These are phyloP conservation scores for Tillandsia fasciculata DNA, from an alignment of 176 grass and related monocot species.

Conservation along the genomic window DNA sequence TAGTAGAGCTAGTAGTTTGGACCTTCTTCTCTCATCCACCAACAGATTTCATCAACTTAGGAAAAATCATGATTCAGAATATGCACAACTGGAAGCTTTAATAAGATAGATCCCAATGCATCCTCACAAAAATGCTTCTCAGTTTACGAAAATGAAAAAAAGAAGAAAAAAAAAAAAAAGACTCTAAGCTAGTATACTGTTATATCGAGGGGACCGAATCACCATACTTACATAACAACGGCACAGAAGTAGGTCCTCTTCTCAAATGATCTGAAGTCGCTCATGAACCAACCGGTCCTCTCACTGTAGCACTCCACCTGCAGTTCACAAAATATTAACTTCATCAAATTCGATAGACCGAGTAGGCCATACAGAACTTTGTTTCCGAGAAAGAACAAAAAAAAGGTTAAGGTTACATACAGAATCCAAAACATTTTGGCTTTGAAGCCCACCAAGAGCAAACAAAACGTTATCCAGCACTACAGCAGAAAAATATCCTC, in stretches of 20 bases:
- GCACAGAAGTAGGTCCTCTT: constrained; percentile 54
- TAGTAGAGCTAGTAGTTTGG: no score
- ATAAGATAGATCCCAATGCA: no score
- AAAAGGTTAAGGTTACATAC: constrained; percentile 22
- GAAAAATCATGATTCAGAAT: no score
- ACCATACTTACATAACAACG: constrained; percentile 19
- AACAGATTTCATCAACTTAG: no score
- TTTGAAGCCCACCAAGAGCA: constrained; percentile 42
- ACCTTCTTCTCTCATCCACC: no score
- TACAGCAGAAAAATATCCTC: constrained; percentile 53
- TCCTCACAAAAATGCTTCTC: no score
- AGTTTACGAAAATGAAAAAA: no score
- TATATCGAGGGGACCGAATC: neutral
- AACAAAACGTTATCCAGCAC: constrained; percentile 36
- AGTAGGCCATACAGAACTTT: no score
- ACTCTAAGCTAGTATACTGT: neutral
- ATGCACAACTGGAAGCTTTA: no score
- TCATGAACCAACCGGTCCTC: constrained; percentile 35
- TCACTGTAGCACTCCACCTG: constrained; percentile 68
- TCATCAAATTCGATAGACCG: no score
- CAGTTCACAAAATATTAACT: neutral
- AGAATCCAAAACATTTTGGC: constrained; percentile 28
- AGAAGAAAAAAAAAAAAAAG: no score
- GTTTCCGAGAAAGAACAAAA: neutral
- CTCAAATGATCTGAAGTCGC: constrained; percentile 32